These are phyloP conservation scores for Botrytis elliptica DNA, from an alignment of 2,329 filamentous ascomycete species.

Conservation along the genomic window DNA sequence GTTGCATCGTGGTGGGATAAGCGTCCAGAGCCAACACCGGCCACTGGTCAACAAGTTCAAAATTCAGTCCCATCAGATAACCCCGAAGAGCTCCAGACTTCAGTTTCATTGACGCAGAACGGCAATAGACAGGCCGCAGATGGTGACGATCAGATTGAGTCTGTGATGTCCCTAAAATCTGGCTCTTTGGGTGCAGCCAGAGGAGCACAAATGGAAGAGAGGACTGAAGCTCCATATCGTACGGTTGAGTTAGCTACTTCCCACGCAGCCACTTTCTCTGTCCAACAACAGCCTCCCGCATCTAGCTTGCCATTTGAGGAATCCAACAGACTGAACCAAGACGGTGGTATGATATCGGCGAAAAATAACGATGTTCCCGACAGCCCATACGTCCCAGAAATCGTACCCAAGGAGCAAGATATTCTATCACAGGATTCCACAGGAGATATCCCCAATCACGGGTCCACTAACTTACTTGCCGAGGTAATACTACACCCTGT, in stretches of 20 bases:
- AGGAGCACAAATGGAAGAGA: background rate
- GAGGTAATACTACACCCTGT: constrained; percentile 11
- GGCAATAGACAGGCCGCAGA: background rate
- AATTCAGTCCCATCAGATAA: background rate
- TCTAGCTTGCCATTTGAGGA: background rate
- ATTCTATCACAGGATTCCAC: background rate
- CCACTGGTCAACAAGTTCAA: background rate
- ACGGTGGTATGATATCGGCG: too few relatives aligned
- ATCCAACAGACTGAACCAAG: background rate
- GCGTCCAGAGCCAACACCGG: background rate
- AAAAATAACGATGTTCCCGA: background rate
- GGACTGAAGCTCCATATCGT: background rate
- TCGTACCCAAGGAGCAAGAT: background rate
- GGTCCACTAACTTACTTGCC: background rate
- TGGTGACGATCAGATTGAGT: background rate
- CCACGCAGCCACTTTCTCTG: background rate
- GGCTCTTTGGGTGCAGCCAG: background rate
- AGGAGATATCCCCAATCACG: background rate
- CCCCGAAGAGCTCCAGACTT: background rate
- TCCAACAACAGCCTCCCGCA: background rate
- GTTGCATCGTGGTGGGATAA: background rate
- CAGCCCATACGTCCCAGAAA: background rate
- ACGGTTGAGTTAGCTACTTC: background rate
- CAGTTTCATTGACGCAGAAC: background rate
- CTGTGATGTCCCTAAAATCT: background rate